Percentiles rank a stretch among this genome's conserved stretches.
Evolutionary conservation across 2,329 filamentous ascomycete genomes (phyloP).

Genomic region (Aspergillus intermedius): DNA sequence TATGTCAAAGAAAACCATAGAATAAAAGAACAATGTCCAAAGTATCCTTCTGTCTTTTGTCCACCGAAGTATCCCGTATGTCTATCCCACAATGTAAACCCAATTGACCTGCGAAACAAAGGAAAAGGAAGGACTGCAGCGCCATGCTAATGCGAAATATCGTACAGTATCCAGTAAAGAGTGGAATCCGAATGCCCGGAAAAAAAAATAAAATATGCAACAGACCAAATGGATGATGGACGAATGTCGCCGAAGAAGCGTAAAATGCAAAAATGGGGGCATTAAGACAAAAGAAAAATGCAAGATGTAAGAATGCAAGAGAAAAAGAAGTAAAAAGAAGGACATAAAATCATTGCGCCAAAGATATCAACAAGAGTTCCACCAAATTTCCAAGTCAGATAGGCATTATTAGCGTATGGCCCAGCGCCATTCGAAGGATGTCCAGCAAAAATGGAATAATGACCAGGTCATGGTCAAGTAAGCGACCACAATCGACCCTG

Average conservation of each 20-base stretch:
- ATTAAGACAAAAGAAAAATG: slow-evolving; percentile 18
- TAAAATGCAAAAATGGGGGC: slow-evolving; percentile 18
- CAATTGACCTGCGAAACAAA: slow-evolving; percentile 26
- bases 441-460: slow-evolving; percentile 5
- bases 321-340: slow-evolving; percentile 14
- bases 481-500: not conserved
- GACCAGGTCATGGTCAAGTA: not conserved
- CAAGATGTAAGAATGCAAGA: slow-evolving; percentile 13
- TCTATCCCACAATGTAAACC: slow-evolving; percentile 11
- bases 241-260: slow-evolving; percentile 29
- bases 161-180: slow-evolving; percentile 30
- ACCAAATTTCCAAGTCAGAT: slow-evolving; percentile 15
- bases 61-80: slow-evolving; percentile 9
- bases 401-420: slow-evolving; percentile 14
- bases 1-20: slow-evolving; percentile 2
- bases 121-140: slow-evolving; percentile 33
- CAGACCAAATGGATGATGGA: slow-evolving; percentile 23
- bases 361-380: slow-evolving; percentile 4
- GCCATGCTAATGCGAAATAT: slow-evolving; percentile 31
- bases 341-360: slow-evolving; percentile 26
- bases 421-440: slow-evolving; percentile 19
- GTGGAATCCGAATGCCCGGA: slow-evolving; percentile 26
- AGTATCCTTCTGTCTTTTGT: slow-evolving; percentile 11
- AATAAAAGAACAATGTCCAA: not conserved
- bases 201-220: slow-evolving; percentile 19